Evolutionary conservation across 495 filamentous ascomycete genomes (phyloP).

Genomic region (Aspergillus cristatus): DNA sequence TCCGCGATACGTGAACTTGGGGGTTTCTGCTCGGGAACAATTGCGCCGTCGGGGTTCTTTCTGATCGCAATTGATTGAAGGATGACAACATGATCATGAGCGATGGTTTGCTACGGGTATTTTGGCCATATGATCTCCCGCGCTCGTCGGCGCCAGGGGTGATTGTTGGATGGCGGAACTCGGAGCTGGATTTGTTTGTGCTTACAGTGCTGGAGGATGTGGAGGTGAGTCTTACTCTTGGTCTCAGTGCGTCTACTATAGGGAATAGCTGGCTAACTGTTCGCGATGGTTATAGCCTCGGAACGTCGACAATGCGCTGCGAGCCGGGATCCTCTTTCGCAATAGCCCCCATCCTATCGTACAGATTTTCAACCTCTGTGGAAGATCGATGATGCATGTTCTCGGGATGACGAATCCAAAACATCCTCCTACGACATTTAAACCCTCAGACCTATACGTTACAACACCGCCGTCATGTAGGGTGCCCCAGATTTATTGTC

Average conservation of each 20-base stretch:
- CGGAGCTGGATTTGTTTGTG: conserved; percentile 80
- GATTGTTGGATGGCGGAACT: conserved; percentile 93
- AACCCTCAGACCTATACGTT: conserved; percentile 62
- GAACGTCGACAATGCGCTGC: conserved; percentile 81
- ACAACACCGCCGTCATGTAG: conserved; percentile 46
- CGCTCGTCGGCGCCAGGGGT: conserved; percentile 66
- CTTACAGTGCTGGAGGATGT: conserved; percentile 83
- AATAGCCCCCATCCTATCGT: conserved; percentile 72
- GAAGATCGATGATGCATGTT: conserved; percentile 72
- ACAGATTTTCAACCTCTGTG: conserved; percentile 77
- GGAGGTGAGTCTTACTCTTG: conserved; percentile 51
- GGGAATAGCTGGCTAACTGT: conserved; percentile 5
- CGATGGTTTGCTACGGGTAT: conserved; percentile 92
- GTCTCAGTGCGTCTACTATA: too few species aligned
- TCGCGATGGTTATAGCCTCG: conserved; percentile 36
- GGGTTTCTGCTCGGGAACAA: conserved; percentile 93
- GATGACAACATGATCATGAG: conserved; percentile 75
- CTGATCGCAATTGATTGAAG: conserved; percentile 49
- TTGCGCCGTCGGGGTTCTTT: conserved; percentile 90
- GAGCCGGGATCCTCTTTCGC: conserved; percentile 72
- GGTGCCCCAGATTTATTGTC: conserved; percentile 65
- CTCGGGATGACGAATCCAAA: conserved; percentile 67
- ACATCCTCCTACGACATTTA: conserved; percentile 41
- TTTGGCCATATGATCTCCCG: conserved; percentile 88
- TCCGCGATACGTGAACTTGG: conserved; percentile 68